phyloP scores from a whole-genome alignment of 306 rosid species.

The Ochetophila trinervis region DNA sequence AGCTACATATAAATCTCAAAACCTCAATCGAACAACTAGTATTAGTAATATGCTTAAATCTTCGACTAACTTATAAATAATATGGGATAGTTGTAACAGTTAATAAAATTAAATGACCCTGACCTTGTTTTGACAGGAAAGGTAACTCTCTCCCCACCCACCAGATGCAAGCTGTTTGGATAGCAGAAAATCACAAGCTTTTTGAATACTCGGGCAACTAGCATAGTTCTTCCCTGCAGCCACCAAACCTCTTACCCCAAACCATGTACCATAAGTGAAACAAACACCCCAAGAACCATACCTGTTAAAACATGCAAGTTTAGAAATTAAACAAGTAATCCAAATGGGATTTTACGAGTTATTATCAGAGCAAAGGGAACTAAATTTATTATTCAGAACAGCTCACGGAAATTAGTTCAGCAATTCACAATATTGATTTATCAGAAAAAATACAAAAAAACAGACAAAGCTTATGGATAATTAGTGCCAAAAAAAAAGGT shows the following conservation, averaged over 20 bases:
- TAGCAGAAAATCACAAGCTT: slow-evolving; percentile 75
- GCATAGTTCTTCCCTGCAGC: slow-evolving; percentile 70
- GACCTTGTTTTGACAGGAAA: slow-evolving; percentile 86
- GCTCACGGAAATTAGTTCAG: background rate
- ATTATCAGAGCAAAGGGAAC: slow-evolving; percentile 7
- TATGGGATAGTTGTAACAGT: too few species aligned
- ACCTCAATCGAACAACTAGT: background rate
- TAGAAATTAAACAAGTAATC: slow-evolving; percentile 24
- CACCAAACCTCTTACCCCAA: slow-evolving; percentile 70
- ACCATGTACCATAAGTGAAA: slow-evolving; percentile 84
- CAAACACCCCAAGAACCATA: slow-evolving; percentile 94
- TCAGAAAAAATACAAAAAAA: background rate
- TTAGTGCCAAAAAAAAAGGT: too few species aligned
- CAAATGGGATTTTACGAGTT: slow-evolving; percentile 4
- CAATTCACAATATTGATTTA: slow-evolving; percentile 1
- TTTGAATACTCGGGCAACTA: slow-evolving; percentile 50
- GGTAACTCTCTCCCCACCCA: slow-evolving; percentile 93
- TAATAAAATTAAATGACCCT: slow-evolving; percentile 3
- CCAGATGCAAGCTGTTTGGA: slow-evolving; percentile 77
- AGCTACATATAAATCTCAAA: background rate
- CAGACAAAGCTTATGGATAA: slow-evolving; percentile 12
- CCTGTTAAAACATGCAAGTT: slow-evolving; percentile 50
- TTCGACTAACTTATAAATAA: too few species aligned
- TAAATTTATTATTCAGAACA: background rate
- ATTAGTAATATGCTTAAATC: too few species aligned